phyloP scores from a whole-genome alignment of 805 yeast genomes.

The Saturnispora gosingensis region DNA sequence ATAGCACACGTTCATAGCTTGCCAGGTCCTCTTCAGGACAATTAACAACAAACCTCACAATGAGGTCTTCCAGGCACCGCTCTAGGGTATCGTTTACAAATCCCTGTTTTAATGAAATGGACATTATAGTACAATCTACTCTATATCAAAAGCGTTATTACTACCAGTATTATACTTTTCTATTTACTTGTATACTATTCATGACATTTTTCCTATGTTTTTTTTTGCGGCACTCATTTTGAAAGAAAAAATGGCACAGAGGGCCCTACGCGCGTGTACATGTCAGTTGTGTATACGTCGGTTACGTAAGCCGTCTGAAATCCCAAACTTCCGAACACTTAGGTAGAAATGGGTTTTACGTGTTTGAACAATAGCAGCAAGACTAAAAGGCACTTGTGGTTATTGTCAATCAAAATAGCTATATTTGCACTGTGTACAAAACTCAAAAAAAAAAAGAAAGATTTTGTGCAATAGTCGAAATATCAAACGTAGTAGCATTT shows the following conservation, averaged over 20 bases:
- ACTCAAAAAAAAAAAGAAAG: too few relatives aligned
- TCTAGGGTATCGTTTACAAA: conserved; percentile 60
- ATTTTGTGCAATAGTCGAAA: too few relatives aligned
- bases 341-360: too few relatives aligned
- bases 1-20: conserved; percentile 71
- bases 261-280: background rate
- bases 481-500: too few relatives aligned
- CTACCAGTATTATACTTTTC: background rate
- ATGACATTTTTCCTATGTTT: background rate
- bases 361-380: too few relatives aligned
- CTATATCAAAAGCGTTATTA: background rate
- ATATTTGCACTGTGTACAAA: too few relatives aligned
- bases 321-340: too few relatives aligned
- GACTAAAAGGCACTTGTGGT: too few relatives aligned
- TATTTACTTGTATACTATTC: background rate
- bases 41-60: conserved; percentile 84
- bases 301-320: background rate
- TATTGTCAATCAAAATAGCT: too few relatives aligned
- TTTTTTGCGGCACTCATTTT: background rate
- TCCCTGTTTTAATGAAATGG: conserved; percentile 30
- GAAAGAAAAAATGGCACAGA: background rate
- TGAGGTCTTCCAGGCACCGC: conserved; percentile 71
- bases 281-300: background rate
- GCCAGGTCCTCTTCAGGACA: conserved; percentile 88
- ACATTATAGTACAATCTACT: conserved; percentile 19